phyloP scores from a whole-genome alignment of 1,284 basidiomycete species.

The Hymenochaete sp. region DNA sequence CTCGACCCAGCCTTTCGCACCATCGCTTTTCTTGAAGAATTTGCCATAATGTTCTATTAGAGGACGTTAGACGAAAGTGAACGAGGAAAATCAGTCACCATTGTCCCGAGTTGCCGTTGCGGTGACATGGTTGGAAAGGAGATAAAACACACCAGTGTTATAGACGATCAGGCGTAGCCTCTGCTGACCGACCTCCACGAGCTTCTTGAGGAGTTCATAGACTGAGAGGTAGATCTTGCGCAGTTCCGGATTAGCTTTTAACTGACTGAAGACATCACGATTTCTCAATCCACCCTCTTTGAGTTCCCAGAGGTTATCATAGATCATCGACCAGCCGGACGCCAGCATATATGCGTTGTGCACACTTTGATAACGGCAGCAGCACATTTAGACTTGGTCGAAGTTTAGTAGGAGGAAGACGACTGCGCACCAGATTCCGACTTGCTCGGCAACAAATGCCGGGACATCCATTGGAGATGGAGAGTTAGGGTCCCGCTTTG shows the following conservation, averaged over 20 bases:
- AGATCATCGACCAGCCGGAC: conserved; percentile 63
- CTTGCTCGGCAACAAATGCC: conserved; percentile 43
- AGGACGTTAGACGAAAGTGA: not conserved
- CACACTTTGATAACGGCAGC: conserved; percentile 35
- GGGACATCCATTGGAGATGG: conserved; percentile 33
- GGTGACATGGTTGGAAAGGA: not conserved
- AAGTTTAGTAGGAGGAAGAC: not conserved
- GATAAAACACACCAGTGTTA: conserved; percentile 10
- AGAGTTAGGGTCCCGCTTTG: conserved; percentile 25
- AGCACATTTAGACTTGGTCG: not conserved
- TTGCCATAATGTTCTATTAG: conserved; percentile 8
- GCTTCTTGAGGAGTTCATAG: conserved; percentile 48
- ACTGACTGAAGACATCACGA: conserved; percentile 38
- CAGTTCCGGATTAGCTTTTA: conserved; percentile 41
- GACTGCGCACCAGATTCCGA: conserved; percentile 48
- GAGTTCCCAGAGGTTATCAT: conserved; percentile 45
- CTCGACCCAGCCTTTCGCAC: conserved; percentile 25
- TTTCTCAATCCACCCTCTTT: conserved; percentile 45
- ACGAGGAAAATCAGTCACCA: not conserved
- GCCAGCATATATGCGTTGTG: conserved; percentile 73
- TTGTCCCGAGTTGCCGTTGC: not conserved
- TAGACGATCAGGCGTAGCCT: conserved; percentile 12
- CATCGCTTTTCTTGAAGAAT: conserved; percentile 18
- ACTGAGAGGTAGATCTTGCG: conserved; percentile 53
- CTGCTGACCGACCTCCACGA: conserved; percentile 50